These are phyloP conservation scores for Verticillium klebahnii DNA, from an alignment of 2,329 filamentous ascomycete species.

Conservation along the genomic window DNA sequence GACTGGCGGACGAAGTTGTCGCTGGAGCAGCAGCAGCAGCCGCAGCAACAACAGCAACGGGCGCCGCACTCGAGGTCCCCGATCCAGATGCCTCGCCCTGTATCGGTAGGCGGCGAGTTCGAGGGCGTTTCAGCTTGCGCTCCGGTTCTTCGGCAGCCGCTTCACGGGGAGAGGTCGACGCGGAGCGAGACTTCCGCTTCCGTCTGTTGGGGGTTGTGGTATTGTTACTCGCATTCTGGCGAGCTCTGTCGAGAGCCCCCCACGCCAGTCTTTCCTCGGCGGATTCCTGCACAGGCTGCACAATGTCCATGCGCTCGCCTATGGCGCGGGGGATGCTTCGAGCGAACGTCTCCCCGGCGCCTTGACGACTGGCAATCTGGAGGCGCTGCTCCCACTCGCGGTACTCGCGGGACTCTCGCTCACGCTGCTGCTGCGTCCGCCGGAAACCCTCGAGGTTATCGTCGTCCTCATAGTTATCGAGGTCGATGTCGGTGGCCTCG, in stretches of 20 bases:
- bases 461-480: slow-evolving; percentile 84
- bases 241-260: slow-evolving; percentile 84
- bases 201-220: slow-evolving; percentile 41
- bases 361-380: slow-evolving; percentile 74
- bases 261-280: slow-evolving; percentile 79
- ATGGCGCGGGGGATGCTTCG: slow-evolving; percentile 53
- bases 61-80: slow-evolving; percentile 24
- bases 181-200: slow-evolving; percentile 71
- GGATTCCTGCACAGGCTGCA: slow-evolving; percentile 56
- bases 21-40: slow-evolving; percentile 6
- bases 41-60: slow-evolving; percentile 13
- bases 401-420: slow-evolving; percentile 52
- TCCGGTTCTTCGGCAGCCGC: slow-evolving; percentile 62
- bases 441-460: slow-evolving; percentile 48
- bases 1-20: slow-evolving; percentile 16
- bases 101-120: slow-evolving; percentile 63
- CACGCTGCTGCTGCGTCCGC: slow-evolving; percentile 45
- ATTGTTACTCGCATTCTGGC: slow-evolving; percentile 57
- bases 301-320: slow-evolving; percentile 56
- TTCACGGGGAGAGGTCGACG: slow-evolving; percentile 66
- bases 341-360: slow-evolving; percentile 68
- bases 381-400: slow-evolving; percentile 81
- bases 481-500: slow-evolving; percentile 68
- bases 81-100: slow-evolving; percentile 42
- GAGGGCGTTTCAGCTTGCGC: slow-evolving; percentile 81